Evolutionary conservation across 2,329 filamentous ascomycete genomes (phyloP).

Genomic region (Westerdykella aurantiaca): DNA sequence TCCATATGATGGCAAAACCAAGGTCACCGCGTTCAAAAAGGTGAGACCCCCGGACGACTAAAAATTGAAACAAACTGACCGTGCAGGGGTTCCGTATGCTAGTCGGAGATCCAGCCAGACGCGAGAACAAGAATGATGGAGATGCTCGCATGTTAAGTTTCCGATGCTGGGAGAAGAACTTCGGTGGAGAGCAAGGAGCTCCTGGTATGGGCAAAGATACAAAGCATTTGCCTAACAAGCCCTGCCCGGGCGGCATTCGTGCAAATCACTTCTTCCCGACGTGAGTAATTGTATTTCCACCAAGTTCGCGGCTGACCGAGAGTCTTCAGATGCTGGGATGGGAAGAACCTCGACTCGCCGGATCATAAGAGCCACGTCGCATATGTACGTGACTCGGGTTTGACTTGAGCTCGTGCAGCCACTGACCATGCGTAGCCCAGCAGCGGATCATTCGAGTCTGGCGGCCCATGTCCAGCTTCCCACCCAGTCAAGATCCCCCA

Average conservation of each 20-base stretch:
- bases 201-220: conserved; percentile 10
- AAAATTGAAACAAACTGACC: not conserved
- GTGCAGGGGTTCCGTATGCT: conserved; percentile 12
- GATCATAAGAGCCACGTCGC: conserved; percentile 51
- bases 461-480: conserved; percentile 7
- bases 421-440: no score
- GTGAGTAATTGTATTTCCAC: conserved; percentile 23
- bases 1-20: conserved; percentile 8
- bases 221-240: conserved; percentile 6
- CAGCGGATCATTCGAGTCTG: conserved; percentile 19
- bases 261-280: conserved; percentile 14
- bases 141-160: conserved; percentile 9
- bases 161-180: conserved; percentile 12
- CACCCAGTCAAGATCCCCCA: conserved; percentile 15
- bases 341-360: conserved; percentile 42
- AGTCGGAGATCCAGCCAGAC: conserved; percentile 20
- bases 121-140: conserved; percentile 4
- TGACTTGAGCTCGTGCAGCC: not conserved
- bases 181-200: conserved; percentile 6
- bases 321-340: conserved; percentile 37
- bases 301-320: conserved; percentile 1
- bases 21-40: conserved; percentile 40
- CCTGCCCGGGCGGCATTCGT: conserved; percentile 12
- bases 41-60: conserved; percentile 25
- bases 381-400: conserved; percentile 16